Conservation (phyloP, 768 basidiomycete genomes). For the Coprinellus micaceus region DNA sequence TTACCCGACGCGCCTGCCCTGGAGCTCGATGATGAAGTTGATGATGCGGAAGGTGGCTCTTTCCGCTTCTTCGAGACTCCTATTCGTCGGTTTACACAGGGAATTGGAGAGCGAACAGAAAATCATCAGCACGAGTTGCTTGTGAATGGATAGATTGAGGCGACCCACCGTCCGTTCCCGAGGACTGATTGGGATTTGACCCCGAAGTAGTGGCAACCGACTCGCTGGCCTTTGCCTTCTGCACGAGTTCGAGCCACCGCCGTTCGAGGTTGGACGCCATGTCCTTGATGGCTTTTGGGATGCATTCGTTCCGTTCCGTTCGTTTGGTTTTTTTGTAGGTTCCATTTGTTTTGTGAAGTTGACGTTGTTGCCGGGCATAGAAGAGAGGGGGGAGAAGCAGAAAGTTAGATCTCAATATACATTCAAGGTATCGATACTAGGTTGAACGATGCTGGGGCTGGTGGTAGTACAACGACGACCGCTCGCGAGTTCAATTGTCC, state of each 20-base stretch:
- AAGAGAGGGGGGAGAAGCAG: conserved; percentile 39
- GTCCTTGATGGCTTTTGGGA: conserved; percentile 91
- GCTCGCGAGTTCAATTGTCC: conserved; percentile 32
- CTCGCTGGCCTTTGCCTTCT: conserved; percentile 35
- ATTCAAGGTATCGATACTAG: too few species aligned
- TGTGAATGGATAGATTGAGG: conserved; percentile 39
- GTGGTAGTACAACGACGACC: too few species aligned
- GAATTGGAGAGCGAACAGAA: conserved; percentile 20
- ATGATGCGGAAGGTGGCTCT: conserved; percentile 39
- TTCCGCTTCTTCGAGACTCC: conserved; percentile 74
- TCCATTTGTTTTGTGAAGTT: too few species aligned
- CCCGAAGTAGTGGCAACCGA: too few species aligned
- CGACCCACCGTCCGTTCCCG: conserved; percentile 88
- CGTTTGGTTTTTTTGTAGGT: too few species aligned
- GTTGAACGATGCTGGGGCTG: too few species aligned
- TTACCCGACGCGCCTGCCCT: conserved; percentile 29
- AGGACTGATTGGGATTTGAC: too few species aligned
- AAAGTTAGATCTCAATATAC: conserved; percentile 80
- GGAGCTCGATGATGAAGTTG: background rate
- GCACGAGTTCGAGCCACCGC: conserved; percentile 70
- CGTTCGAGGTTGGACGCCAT: conserved; percentile 87
- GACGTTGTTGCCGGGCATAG: conserved; percentile 27
- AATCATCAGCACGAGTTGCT: conserved; percentile 8
- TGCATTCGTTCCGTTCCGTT: too few species aligned
- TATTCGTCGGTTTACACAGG: conserved; percentile 34